Conservation (phyloP, 2,329 filamentous ascomycete species). For the Coniochaeta ligniaria region DNA sequence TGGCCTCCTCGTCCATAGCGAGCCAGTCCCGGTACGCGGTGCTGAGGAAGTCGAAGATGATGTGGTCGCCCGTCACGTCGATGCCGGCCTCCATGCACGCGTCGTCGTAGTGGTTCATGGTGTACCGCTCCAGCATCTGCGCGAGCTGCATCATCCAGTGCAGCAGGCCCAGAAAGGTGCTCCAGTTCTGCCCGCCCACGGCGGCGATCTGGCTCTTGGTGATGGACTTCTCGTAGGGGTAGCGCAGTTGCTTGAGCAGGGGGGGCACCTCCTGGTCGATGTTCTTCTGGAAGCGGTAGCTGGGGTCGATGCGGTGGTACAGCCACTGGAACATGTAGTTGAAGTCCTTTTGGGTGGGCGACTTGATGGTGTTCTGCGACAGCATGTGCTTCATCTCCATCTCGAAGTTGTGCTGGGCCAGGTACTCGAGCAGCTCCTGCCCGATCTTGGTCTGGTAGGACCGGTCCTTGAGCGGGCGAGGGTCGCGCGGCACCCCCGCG, state of each 20-base stretch:
- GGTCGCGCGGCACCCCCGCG: slow-evolving; percentile 78
- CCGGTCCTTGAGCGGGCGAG: slow-evolving; percentile 76
- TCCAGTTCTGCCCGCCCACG: slow-evolving; percentile 95
- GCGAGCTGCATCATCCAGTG: slow-evolving; percentile 99
- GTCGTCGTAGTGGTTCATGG: slow-evolving; percentile 74
- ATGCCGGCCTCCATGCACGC: slow-evolving; percentile 82
- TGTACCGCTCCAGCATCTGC: slow-evolving; percentile 84
- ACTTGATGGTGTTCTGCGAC: slow-evolving; percentile 85
- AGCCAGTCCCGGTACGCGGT: slow-evolving; percentile 91
- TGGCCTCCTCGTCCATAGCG: slow-evolving; percentile 81
- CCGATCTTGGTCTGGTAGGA: slow-evolving; percentile 75
- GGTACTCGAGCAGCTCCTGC: slow-evolving; percentile 84
- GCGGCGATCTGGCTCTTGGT: slow-evolving; percentile 94
- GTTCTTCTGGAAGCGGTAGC: slow-evolving; percentile 85
- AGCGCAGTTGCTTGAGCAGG: slow-evolving; percentile 85
- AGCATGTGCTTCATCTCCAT: slow-evolving; percentile 94
- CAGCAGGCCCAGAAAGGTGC: slow-evolving; percentile 83
- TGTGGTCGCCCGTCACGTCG: slow-evolving; percentile 82
- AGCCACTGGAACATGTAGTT: slow-evolving; percentile 97
- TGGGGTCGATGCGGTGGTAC: slow-evolving; percentile 91
- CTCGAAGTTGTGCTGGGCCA: slow-evolving; percentile 91
- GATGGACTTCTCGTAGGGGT: slow-evolving; percentile 91
- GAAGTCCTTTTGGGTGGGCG: slow-evolving; percentile 97
- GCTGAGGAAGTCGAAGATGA: slow-evolving; percentile 89
- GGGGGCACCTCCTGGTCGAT: slow-evolving; percentile 94